Percentiles rank a stretch among this genome's conserved stretches.
Conservation (phyloP, 768 basidiomycete genomes). For the Auricularia heimuer region DNA sequence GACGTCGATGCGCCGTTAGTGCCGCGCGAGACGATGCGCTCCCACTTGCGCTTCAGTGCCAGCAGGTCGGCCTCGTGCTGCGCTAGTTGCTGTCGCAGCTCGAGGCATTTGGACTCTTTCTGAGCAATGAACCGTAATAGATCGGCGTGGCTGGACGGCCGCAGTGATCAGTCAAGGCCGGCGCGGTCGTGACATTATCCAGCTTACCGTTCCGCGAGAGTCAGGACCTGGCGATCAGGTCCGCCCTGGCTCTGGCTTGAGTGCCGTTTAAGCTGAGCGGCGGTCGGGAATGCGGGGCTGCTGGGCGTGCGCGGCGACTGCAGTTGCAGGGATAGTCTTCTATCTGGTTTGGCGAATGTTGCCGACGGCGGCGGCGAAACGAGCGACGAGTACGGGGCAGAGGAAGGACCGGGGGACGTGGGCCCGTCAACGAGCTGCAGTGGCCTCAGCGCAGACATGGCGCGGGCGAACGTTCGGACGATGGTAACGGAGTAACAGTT, state of each 20-base stretch:
- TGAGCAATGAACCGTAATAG: slow-evolving; percentile 77
- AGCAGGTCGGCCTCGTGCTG: slow-evolving; percentile 63
- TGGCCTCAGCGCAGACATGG: neutral
- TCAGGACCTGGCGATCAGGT: slow-evolving; percentile 21
- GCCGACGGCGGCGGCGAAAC: slow-evolving; percentile 15
- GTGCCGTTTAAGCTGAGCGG: slow-evolving; percentile 14
- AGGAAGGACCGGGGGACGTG: neutral
- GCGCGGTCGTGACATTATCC: neutral
- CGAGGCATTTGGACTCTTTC: slow-evolving; percentile 76
- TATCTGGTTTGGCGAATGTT: slow-evolving; percentile 13
- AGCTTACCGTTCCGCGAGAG: slow-evolving; percentile 63
- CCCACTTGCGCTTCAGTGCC: slow-evolving; percentile 77
- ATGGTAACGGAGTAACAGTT: neutral
- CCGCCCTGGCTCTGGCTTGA: neutral
- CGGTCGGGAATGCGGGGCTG: slow-evolving; percentile 35
- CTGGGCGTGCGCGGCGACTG: slow-evolving; percentile 6
- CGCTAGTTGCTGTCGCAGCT: slow-evolving; percentile 64
- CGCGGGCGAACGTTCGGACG: neutral
- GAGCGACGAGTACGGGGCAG: slow-evolving; percentile 4
- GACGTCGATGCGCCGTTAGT: neutral
- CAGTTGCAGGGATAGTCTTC: neutral
- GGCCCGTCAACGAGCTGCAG: slow-evolving; percentile 2
- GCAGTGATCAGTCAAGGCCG: neutral
- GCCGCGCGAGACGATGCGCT: slow-evolving; percentile 63
- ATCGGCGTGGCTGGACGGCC: slow-evolving; percentile 54